phyloP scores from a whole-genome alignment of 345 rosid species.

The Psidium friedrichsthalianum region DNA sequence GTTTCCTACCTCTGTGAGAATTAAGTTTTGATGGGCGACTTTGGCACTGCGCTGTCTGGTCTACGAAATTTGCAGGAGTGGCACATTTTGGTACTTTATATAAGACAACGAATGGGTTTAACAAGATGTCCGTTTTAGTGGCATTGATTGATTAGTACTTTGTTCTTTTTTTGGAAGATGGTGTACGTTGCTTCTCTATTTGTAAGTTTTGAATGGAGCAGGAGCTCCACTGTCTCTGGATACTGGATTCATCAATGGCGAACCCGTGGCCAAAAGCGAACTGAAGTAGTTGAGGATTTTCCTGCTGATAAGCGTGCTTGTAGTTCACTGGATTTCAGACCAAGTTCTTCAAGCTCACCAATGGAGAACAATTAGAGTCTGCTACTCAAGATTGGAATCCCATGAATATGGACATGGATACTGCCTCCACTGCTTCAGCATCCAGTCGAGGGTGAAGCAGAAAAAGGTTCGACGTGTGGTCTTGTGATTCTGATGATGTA shows the following conservation, averaged over 20 bases:
- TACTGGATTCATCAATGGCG: conserved; percentile 28
- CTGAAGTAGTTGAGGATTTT: conserved; percentile 56
- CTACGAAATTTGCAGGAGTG: not conserved
- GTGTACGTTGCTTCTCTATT: not conserved
- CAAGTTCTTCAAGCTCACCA: conserved; percentile 26
- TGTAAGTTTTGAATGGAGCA: not conserved
- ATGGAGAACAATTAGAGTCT: conserved; percentile 46
- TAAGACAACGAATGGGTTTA: not conserved
- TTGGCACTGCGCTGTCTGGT: not conserved
- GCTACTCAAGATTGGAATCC: conserved; percentile 26
- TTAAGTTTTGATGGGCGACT: not conserved
- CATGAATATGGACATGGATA: conserved; percentile 69
- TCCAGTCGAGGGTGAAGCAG: conserved; percentile 78
- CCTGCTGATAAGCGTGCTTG: conserved; percentile 98
- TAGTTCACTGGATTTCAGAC: conserved; percentile 59
- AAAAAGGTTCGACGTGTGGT: conserved; percentile 61
- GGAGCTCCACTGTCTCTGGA: not conserved
- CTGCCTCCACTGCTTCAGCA: conserved; percentile 78
- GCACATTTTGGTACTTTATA: not conserved
- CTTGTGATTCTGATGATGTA: conserved; percentile 74
- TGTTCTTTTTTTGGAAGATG: not conserved
- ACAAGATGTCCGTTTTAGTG: not conserved
- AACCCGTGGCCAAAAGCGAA: conserved; percentile 86
- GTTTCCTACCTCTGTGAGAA: not conserved
- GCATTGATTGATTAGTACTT: not conserved